Evolutionary conservation across 2,329 filamentous ascomycete species (phyloP), one percentile per base, ranked within the genome.

Genomic region (Septoria linicola): DNA sequence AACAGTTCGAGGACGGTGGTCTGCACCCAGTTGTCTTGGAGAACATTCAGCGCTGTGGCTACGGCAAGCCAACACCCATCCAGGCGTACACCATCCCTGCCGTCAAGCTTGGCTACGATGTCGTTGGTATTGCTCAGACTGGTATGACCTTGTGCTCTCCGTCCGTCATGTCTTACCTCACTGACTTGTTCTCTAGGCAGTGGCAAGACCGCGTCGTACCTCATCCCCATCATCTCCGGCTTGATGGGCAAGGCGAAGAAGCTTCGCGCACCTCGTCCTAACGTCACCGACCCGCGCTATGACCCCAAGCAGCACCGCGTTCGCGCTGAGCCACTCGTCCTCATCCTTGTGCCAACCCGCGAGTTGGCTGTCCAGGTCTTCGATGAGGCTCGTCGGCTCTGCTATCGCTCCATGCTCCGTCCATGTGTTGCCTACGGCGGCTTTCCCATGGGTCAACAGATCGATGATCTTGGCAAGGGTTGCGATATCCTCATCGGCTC

Each of bases 221-320:
- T 99, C 3, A 82, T 96, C 49, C 93, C 93, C 0, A 88, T 95
- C 53, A 66, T 97, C 44, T 95, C 90, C 54, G 87, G 88, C 68
- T 74, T 99, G 17, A 96, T 97, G 89, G 93, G 93, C 20, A 97
- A 97, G 73, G 89, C 88, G 4, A 93, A 90, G 73, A 91, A 90
- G 72, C 74, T 96, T 5, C 85, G 85, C 1, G 91, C 88, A 4
- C 79, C 83, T 37, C 87, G 91, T 3, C 89, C 91, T 0, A 83
- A 85, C 56, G 49, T 42, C 13, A 40, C 37, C 8, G 44, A 49
- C 7, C 46, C 56, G 1, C 76, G 72, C 0, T 85, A 83, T 63
- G 72, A 80, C 8, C 70, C 78, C 2, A 72, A 64, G 61, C 65
- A 66, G 13, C 69, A 81, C 16, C 69, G 71, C 1, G 80, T 88